Percentiles rank a stretch among this genome's conserved stretches.
These are phyloP conservation scores for Phytophthora pinifolia DNA, from an alignment of 352 stramenopile species.

Conservation along the genomic window DNA sequence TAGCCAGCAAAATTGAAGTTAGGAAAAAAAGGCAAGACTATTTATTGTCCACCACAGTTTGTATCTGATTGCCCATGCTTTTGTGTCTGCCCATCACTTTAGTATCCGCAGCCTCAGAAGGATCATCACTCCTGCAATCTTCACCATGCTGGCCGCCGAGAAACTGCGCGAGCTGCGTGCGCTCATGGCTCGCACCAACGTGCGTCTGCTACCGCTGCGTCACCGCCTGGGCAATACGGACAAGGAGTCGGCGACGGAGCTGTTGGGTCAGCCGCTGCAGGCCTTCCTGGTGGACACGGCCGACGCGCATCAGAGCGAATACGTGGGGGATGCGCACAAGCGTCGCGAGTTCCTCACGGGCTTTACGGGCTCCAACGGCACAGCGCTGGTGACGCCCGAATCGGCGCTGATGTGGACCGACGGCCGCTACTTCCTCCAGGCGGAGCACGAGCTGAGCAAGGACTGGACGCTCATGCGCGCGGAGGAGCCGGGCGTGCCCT, in stretches of 20 bases:
- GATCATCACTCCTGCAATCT: neutral
- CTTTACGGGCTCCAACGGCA: constrained; percentile 98
- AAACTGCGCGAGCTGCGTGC: constrained; percentile 67
- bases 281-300: constrained; percentile 95
- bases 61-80: no score
- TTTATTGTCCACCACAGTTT: constrained; percentile 35
- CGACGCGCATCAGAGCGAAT: constrained; percentile 99
- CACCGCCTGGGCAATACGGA: constrained; percentile 51
- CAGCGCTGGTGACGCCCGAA: constrained; percentile 78
- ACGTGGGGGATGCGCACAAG: constrained; percentile 96
- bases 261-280: constrained; percentile 59
- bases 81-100: constrained; percentile 13
- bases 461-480: constrained; percentile 97
- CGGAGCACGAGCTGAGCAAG: constrained; percentile 90
- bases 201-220: constrained; percentile 64
- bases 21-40: constrained; percentile 27
- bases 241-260: constrained; percentile 14
- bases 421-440: constrained; percentile 98
- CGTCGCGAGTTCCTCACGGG: constrained; percentile 94
- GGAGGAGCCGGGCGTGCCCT: constrained; percentile 90
- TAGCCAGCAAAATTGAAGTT: constrained; percentile 28
- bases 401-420: constrained; percentile 98
- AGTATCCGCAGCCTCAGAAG: constrained; percentile 6
- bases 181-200: constrained; percentile 63
- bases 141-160: constrained; percentile 43